Base-by-base conservation (phyloP, 805 yeast genomes). In the Blastobotrys mokoenaii region DNA sequence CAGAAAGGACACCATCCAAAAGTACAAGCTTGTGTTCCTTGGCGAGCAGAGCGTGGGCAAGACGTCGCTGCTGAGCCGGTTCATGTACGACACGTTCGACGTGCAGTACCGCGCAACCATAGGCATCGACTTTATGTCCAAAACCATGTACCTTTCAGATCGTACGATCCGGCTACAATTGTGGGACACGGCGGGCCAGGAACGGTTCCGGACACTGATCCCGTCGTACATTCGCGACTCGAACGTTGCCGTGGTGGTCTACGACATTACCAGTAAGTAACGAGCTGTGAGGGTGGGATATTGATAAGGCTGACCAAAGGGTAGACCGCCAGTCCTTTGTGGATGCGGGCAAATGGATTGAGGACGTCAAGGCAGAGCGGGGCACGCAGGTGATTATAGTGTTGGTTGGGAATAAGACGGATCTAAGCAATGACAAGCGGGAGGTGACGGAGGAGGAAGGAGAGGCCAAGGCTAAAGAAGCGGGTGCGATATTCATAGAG, bases 41-140 rank as follows among this genome's bases (percentile, higher is more conserved):
- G 98, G 98, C n/a, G 98, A 90, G 64, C 95, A 87, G 64, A 86
- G 93, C 59, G 97, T 90, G 35, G 98, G 98, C 36, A 90, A 90
- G 63, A 90, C 98, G 3, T 90, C 97, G 1, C 74, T 90, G 50
- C 86, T 90, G 54, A 89, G 97, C n/a, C 73, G 97, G 53, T 90
- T 93, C 69, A 90, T 90, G 97, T 90, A 90, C 63, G 97, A 93
- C 62, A 84, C 96, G 15, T 90, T 90, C 64, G 97, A 90, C 64
- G 90, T 93, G 33, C 95, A 89, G 61, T 93, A 93, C 51, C 65
- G 77, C 68, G 97, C 98, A 14, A 90, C 98, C 0, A 88, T 93
- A 45, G 98, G 98, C 20, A 93, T 93, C 51, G 97, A 93, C 63
- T 93, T 93, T 60, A 74, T 93, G 53, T 84, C 95, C 34, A 90